These are phyloP conservation scores for Verbena officinalis DNA, from an alignment of 257 asterid genomes.

Conservation along the genomic window DNA sequence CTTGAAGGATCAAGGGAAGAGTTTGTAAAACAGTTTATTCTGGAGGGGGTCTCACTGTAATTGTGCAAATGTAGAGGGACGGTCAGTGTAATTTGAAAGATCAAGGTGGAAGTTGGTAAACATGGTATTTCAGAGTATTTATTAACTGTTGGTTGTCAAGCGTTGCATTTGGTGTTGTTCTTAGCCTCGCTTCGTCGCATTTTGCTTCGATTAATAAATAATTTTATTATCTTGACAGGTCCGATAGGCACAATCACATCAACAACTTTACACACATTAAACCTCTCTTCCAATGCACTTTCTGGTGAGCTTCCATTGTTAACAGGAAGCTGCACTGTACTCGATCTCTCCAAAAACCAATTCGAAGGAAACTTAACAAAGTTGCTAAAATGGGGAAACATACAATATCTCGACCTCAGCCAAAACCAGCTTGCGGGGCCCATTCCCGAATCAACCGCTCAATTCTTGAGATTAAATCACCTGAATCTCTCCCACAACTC, in stretches of 20 bases:
- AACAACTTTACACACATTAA: constrained; percentile 53
- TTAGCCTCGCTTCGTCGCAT: too few species aligned
- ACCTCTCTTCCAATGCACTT: constrained; percentile 63
- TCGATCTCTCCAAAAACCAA: constrained; percentile 75
- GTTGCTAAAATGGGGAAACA: constrained; percentile 74
- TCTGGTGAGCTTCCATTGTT: constrained; percentile 70
- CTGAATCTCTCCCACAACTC: constrained; percentile 62
- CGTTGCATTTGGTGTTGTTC: too few species aligned
- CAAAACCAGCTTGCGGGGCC: constrained; percentile 58
- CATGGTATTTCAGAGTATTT: too few species aligned
- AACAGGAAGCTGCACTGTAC: constrained; percentile 56
- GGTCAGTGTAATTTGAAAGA: too few species aligned
- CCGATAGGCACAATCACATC: constrained; percentile 62
- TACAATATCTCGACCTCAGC: constrained; percentile 70
- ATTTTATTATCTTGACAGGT: constrained; percentile 44
- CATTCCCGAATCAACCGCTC: constrained; percentile 65
- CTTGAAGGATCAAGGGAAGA: too few species aligned
- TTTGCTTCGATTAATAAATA: background rate
- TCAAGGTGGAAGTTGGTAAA: too few species aligned
- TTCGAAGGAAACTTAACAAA: constrained; percentile 72
- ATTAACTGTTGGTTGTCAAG: too few species aligned
- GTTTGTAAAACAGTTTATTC: too few species aligned
- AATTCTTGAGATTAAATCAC: constrained; percentile 59
- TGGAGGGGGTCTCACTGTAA: too few species aligned
- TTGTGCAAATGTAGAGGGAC: too few species aligned